Evolutionary conservation across 352 stramenopile species (phyloP), one percentile per base, ranked within the genome.

Genomic region (Phytopythium delawarense): DNA sequence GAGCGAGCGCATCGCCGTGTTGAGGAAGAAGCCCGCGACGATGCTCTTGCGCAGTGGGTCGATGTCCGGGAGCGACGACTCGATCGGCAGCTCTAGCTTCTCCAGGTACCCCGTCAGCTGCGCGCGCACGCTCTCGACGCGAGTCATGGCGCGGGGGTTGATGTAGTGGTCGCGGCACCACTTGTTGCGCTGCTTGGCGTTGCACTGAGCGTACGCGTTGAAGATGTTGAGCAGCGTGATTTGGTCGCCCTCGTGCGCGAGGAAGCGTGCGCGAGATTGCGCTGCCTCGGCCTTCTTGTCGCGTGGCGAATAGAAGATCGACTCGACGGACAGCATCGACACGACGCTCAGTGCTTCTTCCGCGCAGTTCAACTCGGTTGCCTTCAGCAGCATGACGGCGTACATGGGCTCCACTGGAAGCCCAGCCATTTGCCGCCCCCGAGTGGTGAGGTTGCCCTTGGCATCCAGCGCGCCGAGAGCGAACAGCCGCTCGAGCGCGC

Each of bases 381-480:
- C 66, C 62, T 94, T 87, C 28, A 97, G 63, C 42, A 97, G 66
- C 83, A 95, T 96, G 18, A 96, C 91, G 12, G 85, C 84, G 55
- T 88, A 94, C 84, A 96, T 94, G 5, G 90, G 90, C 60, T 96
- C 88, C 2, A 97, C 84, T 0, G 90, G 90, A 8, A 97, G 68
- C 23, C 85, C 79, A 2, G 89, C 88, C 84, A 97, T 95, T 28
- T 92, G 81, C 7, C 85, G 77, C 20, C 87, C 87, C n/a, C 78
- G 67, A 20, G 77, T 83, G 0, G 85, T 94, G 49, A 96, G 70
- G 42, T 80, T 71, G 6, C 84, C 87, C 18, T 78, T 78, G 30
- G 65, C 57, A 48, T 92, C 77, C 39, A 96, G 76, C 0, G 84
- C 87, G 21, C 76, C 78, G 11, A 96, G 72, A 12, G 84, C 84